Evolutionary conservation across 2,329 filamentous ascomycete genomes (phyloP), one percentile per base, ranked within the genome.

Genomic region (Pseudogymnoascus sp.): DNA sequence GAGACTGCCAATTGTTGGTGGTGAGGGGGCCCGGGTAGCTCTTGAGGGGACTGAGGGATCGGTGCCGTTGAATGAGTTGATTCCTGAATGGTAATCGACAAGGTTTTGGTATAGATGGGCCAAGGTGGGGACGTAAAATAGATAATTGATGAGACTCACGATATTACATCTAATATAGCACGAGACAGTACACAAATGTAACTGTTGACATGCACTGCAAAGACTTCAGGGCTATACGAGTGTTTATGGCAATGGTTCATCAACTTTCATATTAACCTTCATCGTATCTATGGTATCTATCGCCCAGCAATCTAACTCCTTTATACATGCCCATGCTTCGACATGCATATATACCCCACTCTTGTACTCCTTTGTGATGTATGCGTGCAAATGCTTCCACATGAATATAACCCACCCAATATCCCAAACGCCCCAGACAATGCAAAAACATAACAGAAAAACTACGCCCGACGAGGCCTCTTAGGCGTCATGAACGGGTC

Each of bases 1-100:
- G 27, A 44, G 36, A 7, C 27, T 63, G 58, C 69, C 69, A 2
- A 65, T 71, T 21, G 63, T 66, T 31, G 69, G 68, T 7, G 61
- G 33, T 3, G 66, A 69, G 44, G 42, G 51, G 6, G 65, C 69
- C 3, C 15, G 38, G 15, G 13, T 44, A 27, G 25, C 59, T 2
- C 12, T 61, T 27, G 61, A 39, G 5, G 36, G 59, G 13, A n/a
- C 7, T 2, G 25, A 13, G 5, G 31, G 59, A 13, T 27, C 17
- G 8, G 36, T 41, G 58, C 5, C 35, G 17, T 59, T 39, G 35
- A 59, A 59, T 31, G 58, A 31, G 5, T 31, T 59, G 21, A 59
- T 59, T 29, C 58, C 58, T 10, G 27, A 5, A n/a, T 59, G 58
- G 58, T 59, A 59, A 41, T 5, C 15, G 33, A 27, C 1, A 8